Evolutionary conservation across 768 basidiomycete species (phyloP), one percentile per base, ranked within the genome.

Genomic region (Boletus rubescentipes): DNA sequence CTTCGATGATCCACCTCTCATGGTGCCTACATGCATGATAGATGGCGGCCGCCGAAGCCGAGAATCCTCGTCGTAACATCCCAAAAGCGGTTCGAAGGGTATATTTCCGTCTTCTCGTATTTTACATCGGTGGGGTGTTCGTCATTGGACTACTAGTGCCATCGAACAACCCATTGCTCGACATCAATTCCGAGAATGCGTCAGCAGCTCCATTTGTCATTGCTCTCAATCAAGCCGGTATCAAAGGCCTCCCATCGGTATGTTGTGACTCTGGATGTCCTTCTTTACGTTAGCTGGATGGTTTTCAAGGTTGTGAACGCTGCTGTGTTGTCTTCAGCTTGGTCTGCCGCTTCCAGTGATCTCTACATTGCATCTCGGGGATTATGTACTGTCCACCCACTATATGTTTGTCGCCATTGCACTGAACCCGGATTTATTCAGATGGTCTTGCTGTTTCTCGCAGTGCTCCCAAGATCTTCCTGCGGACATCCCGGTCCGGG

Each of bases 151-250:
- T 81, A 16, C 72, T 80, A 46, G 75, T 80, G 9, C 73, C 75
- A 6, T 78, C 76, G 29, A 76, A 74, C 64, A 65, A 78, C 57
- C 59, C 68, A 9, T 54, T 68, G 9, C 72, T 79, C 30, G 65
- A 71, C 49, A 50, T 78, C 21, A 64, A 62, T 32, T 61, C 63
- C 21, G 60, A 68, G 36, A 76, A 74, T 53, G 77, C 77, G 30
- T 70, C 75, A 2, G 73, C 72, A 18, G 73, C 77, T 37, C 75
- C 82, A 15, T 83, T 82, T 66, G 81, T 83, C 42, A 80, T 83
- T 35, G 81, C 81, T 1, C 72, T 77, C 45, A 60, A 66, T 29
- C 64, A 64, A 29, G 80, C 81, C 15, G 83, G 81, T 23, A 83
- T 84, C 68, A 79, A 74, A 53, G 79, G 67, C 14, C 68, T 84